Conservation (phyloP, 2,329 filamentous ascomycete genomes). For the Clarireedia hainanense region DNA sequence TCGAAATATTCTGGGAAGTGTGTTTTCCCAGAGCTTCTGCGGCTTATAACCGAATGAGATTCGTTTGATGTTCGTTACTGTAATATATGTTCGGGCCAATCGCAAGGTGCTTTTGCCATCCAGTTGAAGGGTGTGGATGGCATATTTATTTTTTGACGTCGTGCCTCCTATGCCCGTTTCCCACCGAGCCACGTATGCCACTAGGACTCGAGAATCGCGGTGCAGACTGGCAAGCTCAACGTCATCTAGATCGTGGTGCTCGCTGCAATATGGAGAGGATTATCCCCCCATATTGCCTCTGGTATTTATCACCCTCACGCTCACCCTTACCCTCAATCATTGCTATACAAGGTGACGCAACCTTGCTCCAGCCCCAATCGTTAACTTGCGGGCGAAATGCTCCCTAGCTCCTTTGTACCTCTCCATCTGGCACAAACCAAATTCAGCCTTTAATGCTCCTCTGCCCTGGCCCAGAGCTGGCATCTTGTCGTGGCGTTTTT, state of each 20-base stretch:
- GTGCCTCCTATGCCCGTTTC: not conserved
- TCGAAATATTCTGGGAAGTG: no score
- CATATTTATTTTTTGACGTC: no score
- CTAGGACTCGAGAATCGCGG: no score
- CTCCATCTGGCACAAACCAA: not conserved
- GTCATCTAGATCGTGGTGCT: not conserved
- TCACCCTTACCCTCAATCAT: no score
- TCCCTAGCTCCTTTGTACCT: not conserved
- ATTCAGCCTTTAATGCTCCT: not conserved
- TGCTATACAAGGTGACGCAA: not conserved
- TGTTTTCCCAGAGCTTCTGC: no score
- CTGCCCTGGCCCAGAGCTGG: not conserved
- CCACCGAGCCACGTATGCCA: not conserved
- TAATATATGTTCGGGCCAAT: not conserved
- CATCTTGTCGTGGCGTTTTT: not conserved
- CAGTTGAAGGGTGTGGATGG: no score
- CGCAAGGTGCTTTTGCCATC: not conserved
- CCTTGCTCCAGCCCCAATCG: slow-evolving; percentile 2
- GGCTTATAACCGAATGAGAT: no score
- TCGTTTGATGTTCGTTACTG: no score
- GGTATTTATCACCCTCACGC: no score
- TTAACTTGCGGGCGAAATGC: not conserved
- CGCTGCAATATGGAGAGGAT: not conserved
- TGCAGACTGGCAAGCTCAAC: no score
- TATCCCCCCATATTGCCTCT: no score